Conservation (phyloP, 805 yeast genomes). For the Yamadazyma akitaensis region DNA sequence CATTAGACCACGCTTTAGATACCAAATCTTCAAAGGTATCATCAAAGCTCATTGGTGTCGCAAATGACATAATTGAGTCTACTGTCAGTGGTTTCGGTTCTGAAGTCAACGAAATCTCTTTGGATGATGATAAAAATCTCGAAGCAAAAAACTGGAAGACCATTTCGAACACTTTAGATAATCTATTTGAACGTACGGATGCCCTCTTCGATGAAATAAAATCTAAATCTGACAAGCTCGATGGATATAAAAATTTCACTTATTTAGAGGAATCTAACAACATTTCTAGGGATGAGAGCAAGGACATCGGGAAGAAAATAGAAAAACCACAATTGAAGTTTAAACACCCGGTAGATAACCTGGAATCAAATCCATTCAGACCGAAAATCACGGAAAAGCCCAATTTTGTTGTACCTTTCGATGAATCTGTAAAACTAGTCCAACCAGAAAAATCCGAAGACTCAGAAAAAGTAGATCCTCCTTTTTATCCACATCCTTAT, state of each 20-base stretch:
- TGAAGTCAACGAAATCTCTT: slow-evolving; percentile 12
- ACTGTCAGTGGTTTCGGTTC: slow-evolving; percentile 6
- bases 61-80: slow-evolving; percentile 42
- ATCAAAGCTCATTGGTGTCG: slow-evolving; percentile 37
- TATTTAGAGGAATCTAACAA: slow-evolving; percentile 48
- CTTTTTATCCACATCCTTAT: slow-evolving; percentile 80
- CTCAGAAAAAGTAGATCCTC: slow-evolving; percentile 42
- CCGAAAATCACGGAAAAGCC: slow-evolving; percentile 77
- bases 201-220: slow-evolving; percentile 52
- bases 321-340: slow-evolving; percentile 72
- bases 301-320: slow-evolving; percentile 26
- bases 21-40: slow-evolving; percentile 26
- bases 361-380: slow-evolving; percentile 67
- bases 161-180: slow-evolving; percentile 62
- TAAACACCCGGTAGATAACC: slow-evolving; percentile 57
- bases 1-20: slow-evolving; percentile 51
- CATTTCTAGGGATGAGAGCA: slow-evolving; percentile 10
- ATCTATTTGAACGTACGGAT: slow-evolving; percentile 73
- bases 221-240: slow-evolving; percentile 10
- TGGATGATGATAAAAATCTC: slow-evolving; percentile 20
- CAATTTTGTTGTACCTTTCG: slow-evolving; percentile 54
- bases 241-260: slow-evolving; percentile 27
- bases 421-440: slow-evolving; percentile 40
- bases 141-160: slow-evolving; percentile 55
- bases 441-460: slow-evolving; percentile 25